Evolutionary conservation across 169 alveolate species (phyloP), one percentile per base, ranked within the genome.

Genomic region (Eimeria brunetti): DNA sequence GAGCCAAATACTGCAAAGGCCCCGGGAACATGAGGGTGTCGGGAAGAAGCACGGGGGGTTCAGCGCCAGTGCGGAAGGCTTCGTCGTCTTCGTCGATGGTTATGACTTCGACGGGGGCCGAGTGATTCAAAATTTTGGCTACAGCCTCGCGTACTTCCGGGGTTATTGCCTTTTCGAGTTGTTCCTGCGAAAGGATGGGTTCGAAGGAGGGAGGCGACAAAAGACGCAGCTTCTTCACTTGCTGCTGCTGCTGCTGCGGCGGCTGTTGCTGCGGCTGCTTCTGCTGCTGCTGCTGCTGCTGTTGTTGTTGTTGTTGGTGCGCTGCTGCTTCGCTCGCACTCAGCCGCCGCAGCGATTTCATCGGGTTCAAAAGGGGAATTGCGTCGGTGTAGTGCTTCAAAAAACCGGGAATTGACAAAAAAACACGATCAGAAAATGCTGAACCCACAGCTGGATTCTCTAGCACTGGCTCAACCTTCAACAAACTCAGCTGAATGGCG

Each of bases 361-460:
- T 84, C 33, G 91, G 91, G 60, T 84, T 84, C 33, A 84, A 36
- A 14, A 84, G 78, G 8, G 91, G 91, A 12, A 92, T 33, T 58
- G 88, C 73, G 67, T 92, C 95, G 2, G 94, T 80, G 73, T 95
- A 85, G 73, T 91, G 92, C 84, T 94, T 95, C 76, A 89, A 58
- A 62, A 96, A 96, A 30, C 95, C 96, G 14, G 97, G 96, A n/a
- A 96, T 94, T 8, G 97, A 92, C 75, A 96, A 88, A 49, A 96
- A 94, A 41, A 96, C 95, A 38, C 97, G 89, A 91, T 96, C 97
- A 58, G 96, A 96, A 46, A 96, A 96, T 22, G 91, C 60, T 22
- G 91, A 84, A 0, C 91, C 91, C 33, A 84, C 91, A 0, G 91
- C 91, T 14, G 91, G 91, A 46, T 58, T 84, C 36, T 84, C 91